Percentiles rank a stretch among this genome's conserved stretches.
Evolutionary conservation across 306 rosid genomes (phyloP).

Genomic region (Pterocarpus macrocarpus): DNA sequence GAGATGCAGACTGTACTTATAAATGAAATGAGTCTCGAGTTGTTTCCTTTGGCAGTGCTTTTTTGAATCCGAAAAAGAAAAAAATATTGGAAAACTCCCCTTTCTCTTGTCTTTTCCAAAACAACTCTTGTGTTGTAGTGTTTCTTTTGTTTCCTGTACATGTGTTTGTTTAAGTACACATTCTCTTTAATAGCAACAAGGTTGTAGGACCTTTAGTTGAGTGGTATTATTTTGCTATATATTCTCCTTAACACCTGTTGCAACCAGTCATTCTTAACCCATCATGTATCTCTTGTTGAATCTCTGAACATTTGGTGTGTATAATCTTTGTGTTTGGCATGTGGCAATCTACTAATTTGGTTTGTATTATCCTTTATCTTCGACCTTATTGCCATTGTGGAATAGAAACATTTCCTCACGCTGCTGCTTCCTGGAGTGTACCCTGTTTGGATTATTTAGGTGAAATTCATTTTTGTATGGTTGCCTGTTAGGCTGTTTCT

Average conservation of each 20-base stretch:
- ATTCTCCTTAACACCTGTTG: background rate
- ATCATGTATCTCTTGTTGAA: background rate
- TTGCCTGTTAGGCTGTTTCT: background rate
- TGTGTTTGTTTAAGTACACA: background rate
- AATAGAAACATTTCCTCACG: background rate
- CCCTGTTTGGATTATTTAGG: background rate
- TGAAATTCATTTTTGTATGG: background rate
- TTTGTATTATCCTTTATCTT: too few species aligned
- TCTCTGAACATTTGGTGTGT: background rate
- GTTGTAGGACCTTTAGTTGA: background rate
- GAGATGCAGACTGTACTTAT: slow-evolving; percentile 43
- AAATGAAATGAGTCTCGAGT: slow-evolving; percentile 42
- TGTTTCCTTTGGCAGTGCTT: slow-evolving; percentile 2
- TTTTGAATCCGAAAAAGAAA: background rate
- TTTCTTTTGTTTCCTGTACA: background rate
- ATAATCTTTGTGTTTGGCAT: background rate
- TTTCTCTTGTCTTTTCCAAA: background rate
- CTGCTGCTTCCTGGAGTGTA: slow-evolving; percentile 5
- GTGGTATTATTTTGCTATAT: slow-evolving; percentile 6
- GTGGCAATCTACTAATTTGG: background rate
- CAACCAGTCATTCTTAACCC: background rate
- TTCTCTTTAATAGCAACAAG: background rate
- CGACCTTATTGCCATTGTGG: background rate
- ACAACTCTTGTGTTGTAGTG: background rate
- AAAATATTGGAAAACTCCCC: background rate